phyloP scores from a whole-genome alignment of 2,329 filamentous ascomycete genomes.

The Aspergillus neotritici region DNA sequence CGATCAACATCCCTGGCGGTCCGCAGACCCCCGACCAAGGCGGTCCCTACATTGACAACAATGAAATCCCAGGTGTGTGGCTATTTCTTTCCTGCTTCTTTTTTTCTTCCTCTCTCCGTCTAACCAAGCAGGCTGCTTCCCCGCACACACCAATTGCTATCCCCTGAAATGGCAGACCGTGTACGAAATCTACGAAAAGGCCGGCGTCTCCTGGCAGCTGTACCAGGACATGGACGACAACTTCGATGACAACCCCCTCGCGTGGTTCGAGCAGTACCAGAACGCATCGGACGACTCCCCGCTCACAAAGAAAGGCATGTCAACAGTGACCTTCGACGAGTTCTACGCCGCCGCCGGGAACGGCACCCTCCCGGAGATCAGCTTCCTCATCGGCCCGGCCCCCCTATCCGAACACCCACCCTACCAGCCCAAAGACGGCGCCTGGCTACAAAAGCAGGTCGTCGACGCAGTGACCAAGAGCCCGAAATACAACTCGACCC shows the following conservation, averaged over 20 bases:
- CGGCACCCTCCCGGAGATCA: slow-evolving; percentile 49
- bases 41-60: slow-evolving; percentile 48
- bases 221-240: slow-evolving; percentile 46
- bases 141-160: slow-evolving; percentile 45
- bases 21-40: slow-evolving; percentile 41
- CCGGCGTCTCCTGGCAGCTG: slow-evolving; percentile 48
- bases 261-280: slow-evolving; percentile 51
- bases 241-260: slow-evolving; percentile 51
- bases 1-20: slow-evolving; percentile 47
- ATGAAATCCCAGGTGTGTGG: slow-evolving; percentile 42
- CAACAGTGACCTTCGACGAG: slow-evolving; percentile 43
- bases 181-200: slow-evolving; percentile 46
- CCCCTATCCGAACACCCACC: slow-evolving; percentile 52
- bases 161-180: slow-evolving; percentile 52
- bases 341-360: slow-evolving; percentile 49
- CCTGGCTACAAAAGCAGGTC: slow-evolving; percentile 51
- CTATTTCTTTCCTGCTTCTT: not conserved
- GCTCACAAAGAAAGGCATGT: slow-evolving; percentile 44
- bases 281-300: slow-evolving; percentile 37
- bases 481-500: slow-evolving; percentile 46
- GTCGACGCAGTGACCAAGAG: slow-evolving; percentile 48
- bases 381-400: slow-evolving; percentile 47
- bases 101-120: not conserved
- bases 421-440: slow-evolving; percentile 49
- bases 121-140: slow-evolving; percentile 37